Percentiles rank a stretch among this genome's conserved stretches.
Evolutionary conservation across 352 stramenopile genomes (phyloP).

Genomic region (Phytophthora kernoviae): DNA sequence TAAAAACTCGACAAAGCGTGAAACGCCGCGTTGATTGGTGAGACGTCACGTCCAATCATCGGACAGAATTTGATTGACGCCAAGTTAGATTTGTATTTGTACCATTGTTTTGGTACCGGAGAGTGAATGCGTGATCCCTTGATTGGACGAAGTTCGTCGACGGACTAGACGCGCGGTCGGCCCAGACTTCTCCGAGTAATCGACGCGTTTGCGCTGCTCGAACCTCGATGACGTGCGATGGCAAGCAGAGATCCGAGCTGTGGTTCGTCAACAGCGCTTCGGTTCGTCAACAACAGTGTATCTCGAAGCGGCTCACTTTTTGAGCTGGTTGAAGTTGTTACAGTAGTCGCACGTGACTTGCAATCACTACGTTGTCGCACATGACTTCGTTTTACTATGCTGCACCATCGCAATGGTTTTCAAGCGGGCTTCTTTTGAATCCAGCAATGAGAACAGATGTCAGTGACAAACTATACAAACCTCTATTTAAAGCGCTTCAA

Average conservation of each 20-base stretch:
- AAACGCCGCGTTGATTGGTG: conserved; percentile 18
- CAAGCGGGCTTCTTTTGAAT: background rate
- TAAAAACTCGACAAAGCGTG: background rate
- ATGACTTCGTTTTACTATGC: conserved; percentile 16
- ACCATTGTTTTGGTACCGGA: background rate
- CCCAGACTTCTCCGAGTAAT: conserved; percentile 15
- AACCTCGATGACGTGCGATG: too few species aligned
- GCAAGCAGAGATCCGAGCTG: too few species aligned
- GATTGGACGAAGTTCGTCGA: conserved; percentile 34
- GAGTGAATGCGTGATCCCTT: conserved; percentile 28
- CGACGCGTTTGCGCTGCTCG: conserved; percentile 16
- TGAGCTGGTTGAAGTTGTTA: conserved; percentile 13
- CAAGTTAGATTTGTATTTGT: background rate
- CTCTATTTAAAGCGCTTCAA: background rate
- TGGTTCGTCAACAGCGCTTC: too few species aligned
- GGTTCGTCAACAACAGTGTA: too few species aligned
- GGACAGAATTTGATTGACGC: conserved; percentile 17
- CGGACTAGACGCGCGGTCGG: background rate
- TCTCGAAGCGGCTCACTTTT: too few species aligned
- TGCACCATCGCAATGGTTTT: conserved; percentile 17
- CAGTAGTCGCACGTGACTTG: conserved; percentile 8
- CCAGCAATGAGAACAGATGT: background rate
- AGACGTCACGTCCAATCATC: conserved; percentile 13
- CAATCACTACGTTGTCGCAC: conserved; percentile 25
- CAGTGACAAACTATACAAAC: background rate